Conservation (phyloP, 1,139 yeast genomes). For the Casaregolazyma lundiana region DNA sequence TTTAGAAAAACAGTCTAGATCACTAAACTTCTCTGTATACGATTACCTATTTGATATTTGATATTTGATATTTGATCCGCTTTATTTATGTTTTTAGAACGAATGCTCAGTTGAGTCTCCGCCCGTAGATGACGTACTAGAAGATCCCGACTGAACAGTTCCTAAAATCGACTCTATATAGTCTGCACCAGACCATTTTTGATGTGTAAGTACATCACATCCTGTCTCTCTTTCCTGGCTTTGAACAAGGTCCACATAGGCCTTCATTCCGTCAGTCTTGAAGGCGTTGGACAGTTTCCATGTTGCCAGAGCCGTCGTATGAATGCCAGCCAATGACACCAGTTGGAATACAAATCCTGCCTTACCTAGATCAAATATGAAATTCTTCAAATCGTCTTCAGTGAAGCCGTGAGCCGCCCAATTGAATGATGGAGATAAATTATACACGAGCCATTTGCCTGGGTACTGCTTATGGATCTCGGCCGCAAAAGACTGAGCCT, state of each 20-base stretch:
- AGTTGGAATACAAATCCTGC: conserved; percentile 51
- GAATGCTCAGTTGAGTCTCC: conserved; percentile 44
- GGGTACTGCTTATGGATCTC: conserved; percentile 46
- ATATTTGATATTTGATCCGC: not conserved
- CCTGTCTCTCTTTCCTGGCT: conserved; percentile 40
- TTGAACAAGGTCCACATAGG: conserved; percentile 52
- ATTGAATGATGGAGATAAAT: conserved; percentile 55
- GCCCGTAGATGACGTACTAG: conserved; percentile 45
- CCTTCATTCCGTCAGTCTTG: conserved; percentile 49
- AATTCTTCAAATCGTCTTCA: conserved; percentile 42
- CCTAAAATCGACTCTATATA: conserved; percentile 45
- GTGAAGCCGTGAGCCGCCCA: conserved; percentile 54
- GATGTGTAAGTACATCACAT: conserved; percentile 54
- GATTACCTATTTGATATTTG: not conserved
- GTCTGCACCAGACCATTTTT: conserved; percentile 57
- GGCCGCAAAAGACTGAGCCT: conserved; percentile 47
- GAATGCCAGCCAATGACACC: conserved; percentile 54
- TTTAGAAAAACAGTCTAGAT: too few species aligned
- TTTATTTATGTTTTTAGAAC: conserved; percentile 16
- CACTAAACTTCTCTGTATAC: not conserved
- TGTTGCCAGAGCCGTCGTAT: conserved; percentile 47
- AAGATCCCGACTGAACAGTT: conserved; percentile 44
- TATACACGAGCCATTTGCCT: conserved; percentile 53
- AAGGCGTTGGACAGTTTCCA: conserved; percentile 47
- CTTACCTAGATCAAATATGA: conserved; percentile 52